phyloP scores from a whole-genome alignment of 805 yeast genomes.

The Candida ponderosae region DNA sequence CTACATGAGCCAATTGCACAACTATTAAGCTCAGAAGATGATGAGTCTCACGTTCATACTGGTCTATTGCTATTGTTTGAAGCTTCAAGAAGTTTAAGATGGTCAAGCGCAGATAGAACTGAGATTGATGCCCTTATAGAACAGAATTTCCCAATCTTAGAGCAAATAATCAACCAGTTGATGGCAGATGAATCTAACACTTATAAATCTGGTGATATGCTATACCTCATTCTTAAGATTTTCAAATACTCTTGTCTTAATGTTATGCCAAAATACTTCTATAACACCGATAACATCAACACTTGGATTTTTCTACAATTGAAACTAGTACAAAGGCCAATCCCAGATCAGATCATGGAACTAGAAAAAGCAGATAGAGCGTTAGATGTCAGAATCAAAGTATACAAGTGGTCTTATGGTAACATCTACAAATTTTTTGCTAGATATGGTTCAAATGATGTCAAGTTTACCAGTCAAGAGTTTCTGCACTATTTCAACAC shows the following conservation, averaged over 20 bases:
- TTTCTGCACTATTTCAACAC: constrained; percentile 48
- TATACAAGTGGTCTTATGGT: constrained; percentile 85
- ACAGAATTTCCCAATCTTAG: constrained; percentile 48
- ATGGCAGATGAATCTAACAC: constrained; percentile 20
- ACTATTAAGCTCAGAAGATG: constrained; percentile 26
- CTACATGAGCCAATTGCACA: constrained; percentile 21
- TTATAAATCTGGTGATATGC: constrained; percentile 33
- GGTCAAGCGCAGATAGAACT: constrained; percentile 42
- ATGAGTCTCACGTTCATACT: constrained; percentile 36
- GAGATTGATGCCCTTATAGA: constrained; percentile 39
- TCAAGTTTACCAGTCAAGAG: constrained; percentile 32
- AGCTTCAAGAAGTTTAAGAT: constrained; percentile 47
- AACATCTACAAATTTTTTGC: constrained; percentile 65
- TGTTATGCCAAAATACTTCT: constrained; percentile 48
- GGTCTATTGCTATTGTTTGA: constrained; percentile 52
- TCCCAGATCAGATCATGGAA: constrained; percentile 44
- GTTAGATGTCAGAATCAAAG: constrained; percentile 49
- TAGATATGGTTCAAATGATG: constrained; percentile 36
- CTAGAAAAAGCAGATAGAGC: constrained; percentile 40
- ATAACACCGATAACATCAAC: constrained; percentile 27
- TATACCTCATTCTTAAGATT: constrained; percentile 57
- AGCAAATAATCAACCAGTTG: constrained; percentile 39
- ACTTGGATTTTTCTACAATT: constrained; percentile 67
- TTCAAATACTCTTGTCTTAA: constrained; percentile 57
- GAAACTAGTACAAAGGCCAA: constrained; percentile 42